These are phyloP conservation scores for Torrubiella hemipterigena DNA, from an alignment of 2,329 filamentous ascomycete species.

Conservation along the genomic window DNA sequence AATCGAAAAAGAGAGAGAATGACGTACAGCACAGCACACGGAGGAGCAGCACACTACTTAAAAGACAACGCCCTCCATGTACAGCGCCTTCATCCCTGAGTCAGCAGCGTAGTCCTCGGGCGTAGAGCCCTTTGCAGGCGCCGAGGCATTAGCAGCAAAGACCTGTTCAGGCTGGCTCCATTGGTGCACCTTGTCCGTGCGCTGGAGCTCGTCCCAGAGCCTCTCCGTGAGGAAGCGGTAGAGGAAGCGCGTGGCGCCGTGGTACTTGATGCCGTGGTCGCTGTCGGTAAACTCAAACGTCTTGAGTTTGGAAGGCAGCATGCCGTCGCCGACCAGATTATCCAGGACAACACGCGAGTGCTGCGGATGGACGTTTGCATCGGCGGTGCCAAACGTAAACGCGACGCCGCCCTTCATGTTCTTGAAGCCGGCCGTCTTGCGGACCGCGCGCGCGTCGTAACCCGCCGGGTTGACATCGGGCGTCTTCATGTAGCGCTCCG, in stretches of 20 bases:
- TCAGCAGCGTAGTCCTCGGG: no score
- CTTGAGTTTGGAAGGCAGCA: constrained; percentile 49
- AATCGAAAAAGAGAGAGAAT: no score
- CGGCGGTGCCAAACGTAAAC: constrained; percentile 53
- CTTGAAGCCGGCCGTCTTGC: constrained; percentile 47
- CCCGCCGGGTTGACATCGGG: constrained; percentile 41
- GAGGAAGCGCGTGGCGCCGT: constrained; percentile 41
- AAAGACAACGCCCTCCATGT: no score
- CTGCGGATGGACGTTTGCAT: constrained; percentile 63
- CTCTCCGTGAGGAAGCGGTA: constrained; percentile 51
- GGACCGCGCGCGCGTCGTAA: constrained; percentile 49
- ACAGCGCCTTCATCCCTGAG: no score
- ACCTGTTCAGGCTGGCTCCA: no score
- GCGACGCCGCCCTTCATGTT: constrained; percentile 46
- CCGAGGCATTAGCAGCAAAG: no score
- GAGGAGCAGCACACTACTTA: no score
- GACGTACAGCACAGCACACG: no score
- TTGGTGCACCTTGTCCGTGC: constrained; percentile 23
- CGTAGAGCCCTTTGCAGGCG: no score
- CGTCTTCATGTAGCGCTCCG: constrained; percentile 61
- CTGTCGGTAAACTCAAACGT: constrained; percentile 54
- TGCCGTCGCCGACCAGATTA: constrained; percentile 43
- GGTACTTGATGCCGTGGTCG: constrained; percentile 49
- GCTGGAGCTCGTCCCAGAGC: constrained; percentile 48
- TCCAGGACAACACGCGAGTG: constrained; percentile 50